A percentile compares a stretch with the other conserved stretches of the same genome.
phyloP scores from a whole-genome alignment of 2,329 filamentous ascomycete species.

The Penicillium sclerotigenum region DNA sequence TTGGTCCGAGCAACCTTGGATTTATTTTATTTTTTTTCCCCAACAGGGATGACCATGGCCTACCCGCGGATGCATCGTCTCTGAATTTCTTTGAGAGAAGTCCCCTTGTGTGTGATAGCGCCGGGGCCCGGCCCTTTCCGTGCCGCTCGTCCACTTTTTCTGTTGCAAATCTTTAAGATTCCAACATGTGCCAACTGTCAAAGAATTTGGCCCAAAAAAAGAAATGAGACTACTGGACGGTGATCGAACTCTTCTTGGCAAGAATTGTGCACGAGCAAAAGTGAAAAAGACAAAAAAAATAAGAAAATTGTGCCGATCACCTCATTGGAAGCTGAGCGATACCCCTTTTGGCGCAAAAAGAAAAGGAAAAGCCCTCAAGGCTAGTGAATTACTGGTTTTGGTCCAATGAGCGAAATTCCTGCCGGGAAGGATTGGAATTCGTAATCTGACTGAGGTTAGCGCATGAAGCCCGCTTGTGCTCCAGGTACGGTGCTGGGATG shows the following conservation, averaged over 20 bases:
- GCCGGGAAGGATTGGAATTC: constrained; percentile 24
- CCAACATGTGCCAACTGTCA: constrained; percentile 5
- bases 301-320: constrained; percentile 27
- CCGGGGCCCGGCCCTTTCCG: constrained; percentile 39
- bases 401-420: constrained; percentile 35
- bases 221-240: constrained; percentile 3
- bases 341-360: constrained; percentile 22
- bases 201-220: not conserved
- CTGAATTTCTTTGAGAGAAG: not conserved
- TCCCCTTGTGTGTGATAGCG: constrained; percentile 13
- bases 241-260: constrained; percentile 14
- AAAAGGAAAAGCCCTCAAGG: constrained; percentile 15
- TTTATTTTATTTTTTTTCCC: not conserved
- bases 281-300: not conserved
- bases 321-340: constrained; percentile 22
- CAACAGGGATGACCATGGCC: constrained; percentile 10
- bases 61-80: constrained; percentile 4
- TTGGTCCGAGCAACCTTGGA: constrained; percentile 21
- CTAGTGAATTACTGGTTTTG: constrained; percentile 19
- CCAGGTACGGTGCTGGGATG: constrained; percentile 26
- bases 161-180: constrained; percentile 6
- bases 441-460: constrained; percentile 26
- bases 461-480: constrained; percentile 23
- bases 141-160: constrained; percentile 28
- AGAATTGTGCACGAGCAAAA: constrained; percentile 13